Conservation (phyloP, 2,329 filamentous ascomycete species). For the Raffaelea ambrosiae region DNA sequence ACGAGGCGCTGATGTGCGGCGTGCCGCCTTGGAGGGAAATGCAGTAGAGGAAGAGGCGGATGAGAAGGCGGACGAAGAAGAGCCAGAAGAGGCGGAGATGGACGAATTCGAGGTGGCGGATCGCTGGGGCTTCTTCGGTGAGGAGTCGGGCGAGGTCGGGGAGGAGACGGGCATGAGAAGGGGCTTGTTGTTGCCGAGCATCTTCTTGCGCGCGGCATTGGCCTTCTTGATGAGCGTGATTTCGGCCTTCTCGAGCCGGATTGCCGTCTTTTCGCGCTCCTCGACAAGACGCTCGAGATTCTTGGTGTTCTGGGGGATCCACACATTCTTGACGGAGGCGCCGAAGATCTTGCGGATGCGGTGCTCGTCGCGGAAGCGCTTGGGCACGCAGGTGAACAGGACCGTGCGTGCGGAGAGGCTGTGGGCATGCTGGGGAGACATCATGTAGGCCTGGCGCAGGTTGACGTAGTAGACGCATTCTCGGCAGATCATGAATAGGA, state of each 20-base stretch:
- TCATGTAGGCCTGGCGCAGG: conserved; percentile 84
- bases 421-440: conserved; percentile 72
- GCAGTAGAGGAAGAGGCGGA: not conserved
- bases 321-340: conserved; percentile 69
- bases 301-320: conserved; percentile 69
- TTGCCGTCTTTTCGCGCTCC: conserved; percentile 64
- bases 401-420: conserved; percentile 87
- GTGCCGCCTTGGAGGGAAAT: too few relatives aligned
- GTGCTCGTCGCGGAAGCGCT: conserved; percentile 63
- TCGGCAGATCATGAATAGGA: conserved; percentile 82
- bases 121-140: not conserved
- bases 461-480: conserved; percentile 94
- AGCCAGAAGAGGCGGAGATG: not conserved
- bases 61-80: not conserved
- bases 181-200: conserved; percentile 11
- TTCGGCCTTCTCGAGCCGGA: conserved; percentile 76
- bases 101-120: not conserved
- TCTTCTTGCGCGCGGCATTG: conserved; percentile 53
- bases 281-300: conserved; percentile 70
- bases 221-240: conserved; percentile 70
- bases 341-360: conserved; percentile 73
- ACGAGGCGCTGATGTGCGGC: too few relatives aligned
- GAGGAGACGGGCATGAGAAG: not conserved
- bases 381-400: conserved; percentile 80
- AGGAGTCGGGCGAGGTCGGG: not conserved